Conservation (phyloP, 2,329 filamentous ascomycete genomes). For the Ceratocystis diversiconidia region DNA sequence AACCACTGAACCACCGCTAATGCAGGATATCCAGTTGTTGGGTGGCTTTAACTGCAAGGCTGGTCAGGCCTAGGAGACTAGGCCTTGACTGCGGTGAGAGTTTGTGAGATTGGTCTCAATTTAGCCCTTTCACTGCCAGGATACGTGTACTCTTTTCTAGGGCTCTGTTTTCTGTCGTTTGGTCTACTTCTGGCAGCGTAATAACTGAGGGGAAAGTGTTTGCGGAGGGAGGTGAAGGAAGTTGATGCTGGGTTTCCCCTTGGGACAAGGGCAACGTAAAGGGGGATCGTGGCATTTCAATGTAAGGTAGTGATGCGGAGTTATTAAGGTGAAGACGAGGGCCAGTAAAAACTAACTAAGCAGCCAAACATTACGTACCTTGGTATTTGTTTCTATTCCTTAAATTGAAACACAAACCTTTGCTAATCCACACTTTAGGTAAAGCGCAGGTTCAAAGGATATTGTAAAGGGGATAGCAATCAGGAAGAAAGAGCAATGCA, state of each 20-base stretch:
- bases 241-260: neutral
- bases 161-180: neutral
- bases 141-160: conserved; percentile 5
- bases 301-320: neutral
- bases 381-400: neutral
- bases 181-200: neutral
- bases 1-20: neutral
- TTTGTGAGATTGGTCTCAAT: conserved; percentile 8
- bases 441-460: neutral
- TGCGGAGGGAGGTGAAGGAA: neutral
- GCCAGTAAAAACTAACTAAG: neutral
- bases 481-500: neutral
- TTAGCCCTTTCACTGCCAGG: conserved; percentile 5
- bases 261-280: neutral
- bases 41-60: conserved; percentile 5
- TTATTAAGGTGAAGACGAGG: neutral
- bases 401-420: neutral
- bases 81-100: conserved; percentile 8
- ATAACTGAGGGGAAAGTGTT: neutral
- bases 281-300: neutral
- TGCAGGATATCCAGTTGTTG: conserved; percentile 3
- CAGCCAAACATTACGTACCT: neutral
- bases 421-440: neutral
- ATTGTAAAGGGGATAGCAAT: neutral
- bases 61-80: neutral